These are phyloP conservation scores for Curvularia spicifera DNA, from an alignment of 2,329 filamentous ascomycete genomes.

Conservation along the genomic window DNA sequence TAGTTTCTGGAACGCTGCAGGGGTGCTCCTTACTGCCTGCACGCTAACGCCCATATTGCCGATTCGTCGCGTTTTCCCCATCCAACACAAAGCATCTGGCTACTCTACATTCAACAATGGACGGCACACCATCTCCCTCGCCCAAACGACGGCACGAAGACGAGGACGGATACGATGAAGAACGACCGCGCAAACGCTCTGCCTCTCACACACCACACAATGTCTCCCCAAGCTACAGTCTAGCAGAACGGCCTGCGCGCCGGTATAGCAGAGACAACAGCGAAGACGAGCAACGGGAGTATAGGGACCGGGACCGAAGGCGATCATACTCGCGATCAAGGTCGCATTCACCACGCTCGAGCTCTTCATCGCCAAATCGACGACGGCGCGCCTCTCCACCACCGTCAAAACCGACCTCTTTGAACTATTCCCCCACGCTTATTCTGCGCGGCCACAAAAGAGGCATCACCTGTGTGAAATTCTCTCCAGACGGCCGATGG, in stretches of 20 bases:
- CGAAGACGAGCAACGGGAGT: conserved; percentile 40
- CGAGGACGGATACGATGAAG: conserved; percentile 35
- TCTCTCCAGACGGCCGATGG: conserved; percentile 88
- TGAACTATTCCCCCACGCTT: conserved; percentile 73
- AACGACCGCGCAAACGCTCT: conserved; percentile 44
- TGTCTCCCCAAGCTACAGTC: conserved; percentile 36
- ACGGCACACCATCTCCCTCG: conserved; percentile 27
- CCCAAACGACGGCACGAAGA: conserved; percentile 42
- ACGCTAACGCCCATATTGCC: conserved; percentile 17
- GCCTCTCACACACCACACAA: conserved; percentile 37
- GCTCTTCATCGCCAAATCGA: conserved; percentile 24
- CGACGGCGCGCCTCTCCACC: conserved; percentile 44
- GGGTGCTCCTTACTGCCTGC: conserved; percentile 17
- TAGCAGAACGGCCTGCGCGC: conserved; percentile 46
- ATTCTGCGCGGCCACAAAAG: conserved; percentile 78
- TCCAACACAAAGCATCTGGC: conserved; percentile 12
- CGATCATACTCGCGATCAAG: conserved; percentile 29
- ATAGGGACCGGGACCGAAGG: conserved; percentile 29
- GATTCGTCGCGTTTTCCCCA: conserved; percentile 19
- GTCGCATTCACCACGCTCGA: conserved; percentile 23
- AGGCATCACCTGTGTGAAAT: conserved; percentile 82
- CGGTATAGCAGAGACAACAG: conserved; percentile 45
- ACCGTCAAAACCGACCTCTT: conserved; percentile 59
- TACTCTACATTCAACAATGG: conserved; percentile 22
- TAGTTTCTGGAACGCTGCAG: conserved; percentile 18